Percentiles rank a stretch among this genome's conserved stretches.
Evolutionary conservation across 768 basidiomycete genomes (phyloP).

Genomic region (Dioszegia crocea): DNA sequence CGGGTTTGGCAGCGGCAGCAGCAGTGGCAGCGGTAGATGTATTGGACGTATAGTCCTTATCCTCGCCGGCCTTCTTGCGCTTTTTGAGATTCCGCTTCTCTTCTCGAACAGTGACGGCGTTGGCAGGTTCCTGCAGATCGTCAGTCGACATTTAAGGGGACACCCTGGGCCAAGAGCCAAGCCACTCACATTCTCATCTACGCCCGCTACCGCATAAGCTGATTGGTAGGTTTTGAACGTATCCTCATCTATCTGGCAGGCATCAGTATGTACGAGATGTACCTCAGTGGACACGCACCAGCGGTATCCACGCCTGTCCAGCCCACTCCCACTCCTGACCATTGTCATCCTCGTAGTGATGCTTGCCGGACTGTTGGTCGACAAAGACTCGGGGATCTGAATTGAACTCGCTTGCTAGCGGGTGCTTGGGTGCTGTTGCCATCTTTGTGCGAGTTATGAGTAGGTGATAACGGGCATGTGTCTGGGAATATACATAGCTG

Average conservation of each 20-base stretch:
- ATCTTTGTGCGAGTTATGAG: background rate
- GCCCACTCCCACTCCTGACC: slow-evolving; percentile 91
- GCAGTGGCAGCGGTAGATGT: slow-evolving; percentile 48
- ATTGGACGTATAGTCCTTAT: slow-evolving; percentile 60
- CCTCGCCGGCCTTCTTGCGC: slow-evolving; percentile 54
- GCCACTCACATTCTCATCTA: slow-evolving; percentile 75
- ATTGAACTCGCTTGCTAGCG: slow-evolving; percentile 56
- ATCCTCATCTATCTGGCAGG: slow-evolving; percentile 73
- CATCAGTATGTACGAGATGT: background rate
- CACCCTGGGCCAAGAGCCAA: background rate
- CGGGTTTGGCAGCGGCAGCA: background rate
- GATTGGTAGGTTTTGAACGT: slow-evolving; percentile 84
- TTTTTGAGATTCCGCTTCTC: slow-evolving; percentile 53
- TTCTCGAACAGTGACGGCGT: slow-evolving; percentile 62
- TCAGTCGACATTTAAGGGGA: background rate
- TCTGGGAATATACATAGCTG: no score
- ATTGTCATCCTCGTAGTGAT: slow-evolving; percentile 78
- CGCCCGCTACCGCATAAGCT: slow-evolving; percentile 84
- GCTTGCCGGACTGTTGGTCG: slow-evolving; percentile 68
- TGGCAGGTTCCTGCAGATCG: slow-evolving; percentile 71
- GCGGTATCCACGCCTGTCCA: slow-evolving; percentile 75
- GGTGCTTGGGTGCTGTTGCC: slow-evolving; percentile 2
- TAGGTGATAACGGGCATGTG: background rate
- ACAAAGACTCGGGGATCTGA: slow-evolving; percentile 79
- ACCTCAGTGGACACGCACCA: slow-evolving; percentile 58